Base-by-base conservation (phyloP, 169 alveolate genomes). In the Plasmodium reichenowi region DNA sequence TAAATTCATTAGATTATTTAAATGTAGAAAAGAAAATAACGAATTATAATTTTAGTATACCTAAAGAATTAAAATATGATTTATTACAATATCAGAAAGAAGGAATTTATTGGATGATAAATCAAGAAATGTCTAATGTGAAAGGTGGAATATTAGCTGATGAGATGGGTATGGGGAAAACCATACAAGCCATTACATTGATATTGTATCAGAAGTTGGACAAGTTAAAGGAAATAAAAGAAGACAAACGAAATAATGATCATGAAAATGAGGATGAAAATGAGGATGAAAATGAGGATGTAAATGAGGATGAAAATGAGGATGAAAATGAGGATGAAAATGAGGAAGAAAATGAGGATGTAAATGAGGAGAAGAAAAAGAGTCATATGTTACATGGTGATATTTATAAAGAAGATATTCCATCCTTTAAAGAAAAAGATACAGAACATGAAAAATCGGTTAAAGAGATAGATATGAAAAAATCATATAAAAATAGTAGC, bases 81-180 rank as follows among this genome's bases (percentile, higher is more conserved):
- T 56, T 89, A 54, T 47, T 89, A n/a, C 56, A 74, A 48, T 90
- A 75, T 47, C 92, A 87, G 52, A 88, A 89, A 78, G 97, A 94
- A 74, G 97, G 97, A 13, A 92, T 94, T 13, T 93, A 95, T 4
- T 94, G 97, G 97, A 92, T 94, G 95, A 90, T 88, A 43, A 78
- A 92, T 20, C 97, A 94, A 64, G 97, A 94, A 62, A 88, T 62
- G 66, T 93, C 94, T n/a, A 75, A 67, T 3, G 75, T 93, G 13
- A 93, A 88, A 74, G 97, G 97, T 50, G 94, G 94, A 1, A 93
- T 96, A 26, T 75, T 96, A 15, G 98, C 98, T 2, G 98, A 96
- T 91, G 98, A 96, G 72, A 96, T 96, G 98, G 98, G 98, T 2
- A 92, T 96, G 96, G 98, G 96, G 2, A 94, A 93, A 88, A 92